These are phyloP conservation scores for Epichloe sibirici DNA, from an alignment of 2,329 filamentous ascomycete species.

Conservation along the genomic window DNA sequence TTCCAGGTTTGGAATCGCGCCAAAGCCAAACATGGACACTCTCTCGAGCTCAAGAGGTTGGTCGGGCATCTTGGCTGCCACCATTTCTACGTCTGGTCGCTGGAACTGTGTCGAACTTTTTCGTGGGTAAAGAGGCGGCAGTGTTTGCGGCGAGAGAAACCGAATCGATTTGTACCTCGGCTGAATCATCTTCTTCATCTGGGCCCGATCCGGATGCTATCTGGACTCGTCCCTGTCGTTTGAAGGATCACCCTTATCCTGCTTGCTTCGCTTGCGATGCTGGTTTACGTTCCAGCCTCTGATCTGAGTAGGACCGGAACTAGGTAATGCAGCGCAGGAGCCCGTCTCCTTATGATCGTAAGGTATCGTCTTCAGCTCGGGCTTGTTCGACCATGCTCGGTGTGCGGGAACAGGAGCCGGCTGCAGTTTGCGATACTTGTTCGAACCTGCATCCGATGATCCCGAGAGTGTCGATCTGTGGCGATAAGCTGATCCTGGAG, in stretches of 20 bases:
- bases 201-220: slow-evolving; percentile 22
- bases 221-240: slow-evolving; percentile 26
- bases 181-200: slow-evolving; percentile 10
- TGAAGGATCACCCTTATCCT: slow-evolving; percentile 19
- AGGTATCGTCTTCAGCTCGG: slow-evolving; percentile 45
- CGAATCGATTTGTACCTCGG: background rate
- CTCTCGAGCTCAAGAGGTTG: slow-evolving; percentile 1
- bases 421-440: slow-evolving; percentile 45
- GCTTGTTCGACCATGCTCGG: slow-evolving; percentile 32
- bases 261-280: slow-evolving; percentile 24
- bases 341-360: slow-evolving; percentile 49
- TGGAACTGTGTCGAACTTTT: background rate
- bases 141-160: slow-evolving; percentile 1
- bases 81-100: slow-evolving; percentile 9
- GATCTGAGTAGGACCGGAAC: slow-evolving; percentile 43
- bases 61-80: slow-evolving; percentile 6
- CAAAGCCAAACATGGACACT: slow-evolving; percentile 10
- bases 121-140: slow-evolving; percentile 6
- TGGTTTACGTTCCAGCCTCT: slow-evolving; percentile 42
- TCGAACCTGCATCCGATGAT: slow-evolving; percentile 24
- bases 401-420: slow-evolving; percentile 44
- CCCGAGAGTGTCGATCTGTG: slow-evolving; percentile 27
- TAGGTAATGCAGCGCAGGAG: slow-evolving; percentile 41
- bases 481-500: slow-evolving; percentile 19
- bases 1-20: slow-evolving; percentile 10